Percentiles rank a stretch among this genome's conserved stretches.
Conservation (phyloP, 2,329 filamentous ascomycete genomes). For the Apiospora saccharicola region DNA sequence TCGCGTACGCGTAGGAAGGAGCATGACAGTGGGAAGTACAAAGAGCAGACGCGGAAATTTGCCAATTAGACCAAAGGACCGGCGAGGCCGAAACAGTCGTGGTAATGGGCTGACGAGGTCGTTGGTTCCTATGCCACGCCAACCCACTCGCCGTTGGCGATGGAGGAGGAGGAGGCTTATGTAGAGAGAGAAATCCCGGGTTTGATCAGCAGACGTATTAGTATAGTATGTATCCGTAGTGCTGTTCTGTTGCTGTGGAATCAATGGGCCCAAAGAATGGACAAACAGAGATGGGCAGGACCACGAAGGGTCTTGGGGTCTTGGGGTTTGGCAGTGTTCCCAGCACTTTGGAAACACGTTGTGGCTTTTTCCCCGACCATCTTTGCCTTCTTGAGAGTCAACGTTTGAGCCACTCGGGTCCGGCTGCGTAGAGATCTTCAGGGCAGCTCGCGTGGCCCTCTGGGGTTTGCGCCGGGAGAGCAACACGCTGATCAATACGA, state of each 20-base stretch:
- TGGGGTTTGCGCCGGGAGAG: constrained; percentile 9
- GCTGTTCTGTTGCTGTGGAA: constrained; percentile 6
- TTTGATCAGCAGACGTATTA: constrained; percentile 4
- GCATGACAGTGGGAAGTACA: background rate
- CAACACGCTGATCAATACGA: constrained; percentile 19
- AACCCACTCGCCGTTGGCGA: background rate
- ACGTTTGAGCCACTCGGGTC: constrained; percentile 5
- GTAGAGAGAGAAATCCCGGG: constrained; percentile 5
- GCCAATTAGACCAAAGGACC: constrained; percentile 1
- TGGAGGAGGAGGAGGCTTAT: background rate
- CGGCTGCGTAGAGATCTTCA: constrained; percentile 30
- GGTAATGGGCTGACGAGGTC: constrained; percentile 7
- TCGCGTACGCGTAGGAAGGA: background rate
- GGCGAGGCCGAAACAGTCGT: constrained; percentile 2
- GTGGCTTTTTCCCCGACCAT: constrained; percentile 11
- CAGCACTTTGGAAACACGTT: constrained; percentile 17
- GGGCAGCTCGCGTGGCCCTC: constrained; percentile 30
- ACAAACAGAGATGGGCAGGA: background rate
- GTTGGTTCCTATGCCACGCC: background rate
- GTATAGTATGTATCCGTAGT: background rate
- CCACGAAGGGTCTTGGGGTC: background rate
- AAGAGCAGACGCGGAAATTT: background rate
- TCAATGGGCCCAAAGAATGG: background rate
- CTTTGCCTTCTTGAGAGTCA: constrained; percentile 2
- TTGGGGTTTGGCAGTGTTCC: constrained; percentile 14